Base-by-base conservation (phyloP, 495 filamentous ascomycete genomes). In the Neurospora sp. region DNA sequence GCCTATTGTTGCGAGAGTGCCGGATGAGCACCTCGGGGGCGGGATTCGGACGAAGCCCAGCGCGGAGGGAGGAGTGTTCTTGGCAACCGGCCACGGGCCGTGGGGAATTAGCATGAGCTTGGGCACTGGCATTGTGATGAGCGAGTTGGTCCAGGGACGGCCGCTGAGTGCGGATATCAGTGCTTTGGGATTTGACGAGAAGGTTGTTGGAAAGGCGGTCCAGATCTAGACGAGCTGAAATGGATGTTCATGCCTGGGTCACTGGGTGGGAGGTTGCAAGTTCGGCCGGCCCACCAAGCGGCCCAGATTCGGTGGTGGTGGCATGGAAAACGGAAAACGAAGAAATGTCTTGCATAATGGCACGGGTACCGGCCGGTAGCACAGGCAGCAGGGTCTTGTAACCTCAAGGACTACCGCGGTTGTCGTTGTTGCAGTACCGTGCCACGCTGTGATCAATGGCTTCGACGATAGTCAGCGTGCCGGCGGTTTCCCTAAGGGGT, bases 71-170 rank as follows among this genome's bases (percentile, higher is more conserved):
- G 91, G 92, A 1, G 90, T 96, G 11, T 93, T 88, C 77, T 77
- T 94, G 27, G 90, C 89, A 1, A 82, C 91, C 10, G 93, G 93
- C 0, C 92, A 94, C 83, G 91, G 91, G 2, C 88, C 91, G 12
- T 92, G 90, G 91, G 91, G 91, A 0, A 92, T 92, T 23, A 85
- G 84, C 44, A 73, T 89, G 76, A 84, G 85, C 69, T 77, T 92
- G 69, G 91, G 90, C 40, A 92, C 89, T n/a, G 90, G 91, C 1
- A 85, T 85, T 69, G 86, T 91, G n/a, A 77, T 92, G 76, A 87
- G 87, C 4, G 88, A 91, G 81, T 85, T 92, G 87, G 83, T 90
- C 14, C 80, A 84, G 75, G 89, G 88, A 3, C 76, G 81, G 69
- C 74, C 78, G 70, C 78, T 83, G 18, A 85, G 83, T 44, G 87